Conservation (phyloP, 106 monocot species). For the Allium cepa region DNA sequence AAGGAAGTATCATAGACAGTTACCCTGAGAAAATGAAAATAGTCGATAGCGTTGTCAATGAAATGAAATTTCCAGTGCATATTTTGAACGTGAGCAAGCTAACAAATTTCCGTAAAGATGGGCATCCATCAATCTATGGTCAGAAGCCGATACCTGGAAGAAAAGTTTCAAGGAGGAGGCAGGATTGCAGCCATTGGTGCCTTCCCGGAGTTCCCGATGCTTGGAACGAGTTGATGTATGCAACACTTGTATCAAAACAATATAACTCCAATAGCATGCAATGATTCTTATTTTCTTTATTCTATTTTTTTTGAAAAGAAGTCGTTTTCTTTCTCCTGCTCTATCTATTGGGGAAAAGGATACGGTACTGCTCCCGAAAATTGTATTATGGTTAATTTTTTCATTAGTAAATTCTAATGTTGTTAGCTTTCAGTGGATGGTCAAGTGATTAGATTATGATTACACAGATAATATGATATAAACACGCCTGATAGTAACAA, state of each 20-base stretch:
- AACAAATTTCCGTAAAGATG: slow-evolving; percentile 85
- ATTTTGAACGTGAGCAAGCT: slow-evolving; percentile 76
- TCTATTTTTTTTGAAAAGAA: no score
- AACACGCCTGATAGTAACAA: no score
- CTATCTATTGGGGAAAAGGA: no score
- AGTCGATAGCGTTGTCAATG: slow-evolving; percentile 46
- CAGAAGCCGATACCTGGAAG: slow-evolving; percentile 14
- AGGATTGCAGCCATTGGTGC: slow-evolving; percentile 99
- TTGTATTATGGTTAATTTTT: no score
- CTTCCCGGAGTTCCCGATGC: slow-evolving; percentile 92
- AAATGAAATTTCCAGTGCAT: slow-evolving; percentile 55
- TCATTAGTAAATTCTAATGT: no score
- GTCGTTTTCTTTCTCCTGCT: no score
- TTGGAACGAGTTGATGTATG: slow-evolving; percentile 96
- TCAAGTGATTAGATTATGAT: no score
- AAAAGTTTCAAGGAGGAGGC: slow-evolving; percentile 44
- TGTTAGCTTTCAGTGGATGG: no score
- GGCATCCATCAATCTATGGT: slow-evolving; percentile 64
- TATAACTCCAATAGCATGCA: no score
- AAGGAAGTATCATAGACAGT: slow-evolving; percentile 39
- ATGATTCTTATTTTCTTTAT: no score
- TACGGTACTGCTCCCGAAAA: no score
- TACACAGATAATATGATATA: no score
- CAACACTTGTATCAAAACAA: slow-evolving; percentile 29
- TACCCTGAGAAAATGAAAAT: slow-evolving; percentile 80